phyloP scores from a whole-genome alignment of 2,329 filamentous ascomycete species.

The Cladosporium sp. region DNA sequence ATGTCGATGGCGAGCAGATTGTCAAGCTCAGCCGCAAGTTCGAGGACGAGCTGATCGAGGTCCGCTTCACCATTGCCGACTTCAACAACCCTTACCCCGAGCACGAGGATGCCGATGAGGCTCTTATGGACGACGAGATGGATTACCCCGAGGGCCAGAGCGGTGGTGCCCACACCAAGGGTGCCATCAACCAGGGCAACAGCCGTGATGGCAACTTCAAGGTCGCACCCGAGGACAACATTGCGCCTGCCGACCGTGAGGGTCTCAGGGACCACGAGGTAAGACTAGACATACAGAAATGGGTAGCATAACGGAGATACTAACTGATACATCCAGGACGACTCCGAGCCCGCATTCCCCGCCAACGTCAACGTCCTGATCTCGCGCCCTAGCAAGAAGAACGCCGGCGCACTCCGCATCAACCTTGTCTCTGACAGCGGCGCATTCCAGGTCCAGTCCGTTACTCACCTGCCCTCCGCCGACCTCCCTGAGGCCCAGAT shows the following conservation, averaged over 20 bases:
- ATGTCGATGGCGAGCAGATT: constrained; percentile 82
- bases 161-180: constrained; percentile 59
- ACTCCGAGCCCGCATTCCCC: constrained; percentile 57
- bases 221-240: constrained; percentile 58
- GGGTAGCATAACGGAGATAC: constrained; percentile 35
- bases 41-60: constrained; percentile 82
- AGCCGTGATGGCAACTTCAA: constrained; percentile 55
- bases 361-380: constrained; percentile 83
- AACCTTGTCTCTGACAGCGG: constrained; percentile 86
- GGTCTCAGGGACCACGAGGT: constrained; percentile 58
- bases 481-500: constrained; percentile 74
- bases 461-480: constrained; percentile 81
- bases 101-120: constrained; percentile 55
- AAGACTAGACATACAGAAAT: not conserved
- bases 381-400: constrained; percentile 75
- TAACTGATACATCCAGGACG: constrained; percentile 35
- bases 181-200: constrained; percentile 56
- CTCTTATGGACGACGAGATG: constrained; percentile 43
- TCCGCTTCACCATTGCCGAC: constrained; percentile 83
- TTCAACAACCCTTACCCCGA: constrained; percentile 60
- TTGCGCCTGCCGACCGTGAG: constrained; percentile 60
- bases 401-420: constrained; percentile 76
- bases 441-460: constrained; percentile 82
- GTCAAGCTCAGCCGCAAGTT: constrained; percentile 81
- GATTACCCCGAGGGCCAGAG: constrained; percentile 51